Conservation (phyloP, 257 asterid species). For the Primulina tabacum region DNA sequence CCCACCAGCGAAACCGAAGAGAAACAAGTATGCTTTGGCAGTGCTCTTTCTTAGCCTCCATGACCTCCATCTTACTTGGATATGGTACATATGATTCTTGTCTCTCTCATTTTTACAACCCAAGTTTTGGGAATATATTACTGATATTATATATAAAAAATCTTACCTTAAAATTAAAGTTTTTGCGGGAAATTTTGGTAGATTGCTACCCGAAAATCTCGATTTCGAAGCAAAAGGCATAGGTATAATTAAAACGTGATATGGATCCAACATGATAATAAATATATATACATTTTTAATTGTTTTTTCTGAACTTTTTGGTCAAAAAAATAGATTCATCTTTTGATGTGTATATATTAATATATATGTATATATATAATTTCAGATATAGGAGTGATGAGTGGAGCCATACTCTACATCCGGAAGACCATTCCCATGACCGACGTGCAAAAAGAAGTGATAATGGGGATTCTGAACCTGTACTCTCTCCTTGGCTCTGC, state of each 20-base stretch:
- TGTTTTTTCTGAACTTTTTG: no score
- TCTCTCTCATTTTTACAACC: not conserved
- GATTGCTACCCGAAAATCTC: no score
- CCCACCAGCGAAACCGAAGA: not conserved
- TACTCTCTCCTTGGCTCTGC: not conserved
- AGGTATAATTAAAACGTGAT: no score
- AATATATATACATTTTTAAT: no score
- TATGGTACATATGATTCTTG: not conserved
- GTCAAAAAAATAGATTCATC: no score
- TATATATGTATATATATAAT: no score
- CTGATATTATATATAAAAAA: no score
- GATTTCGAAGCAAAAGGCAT: no score
- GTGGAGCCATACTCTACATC: not conserved
- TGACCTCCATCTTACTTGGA: constrained; percentile 1
- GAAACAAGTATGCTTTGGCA: not conserved
- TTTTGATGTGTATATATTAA: no score
- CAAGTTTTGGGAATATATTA: not conserved
- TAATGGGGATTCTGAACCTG: not conserved
- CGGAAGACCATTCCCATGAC: not conserved
- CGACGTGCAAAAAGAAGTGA: not conserved
- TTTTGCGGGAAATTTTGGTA: not conserved
- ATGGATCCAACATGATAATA: no score
- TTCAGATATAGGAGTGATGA: constrained; percentile 1
- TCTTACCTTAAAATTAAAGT: no score
- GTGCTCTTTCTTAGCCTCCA: not conserved